Percentiles rank a stretch among this genome's conserved stretches.
These are phyloP conservation scores for Candida sp. DNA, from an alignment of 1,139 yeast genomes.

Conservation along the genomic window DNA sequence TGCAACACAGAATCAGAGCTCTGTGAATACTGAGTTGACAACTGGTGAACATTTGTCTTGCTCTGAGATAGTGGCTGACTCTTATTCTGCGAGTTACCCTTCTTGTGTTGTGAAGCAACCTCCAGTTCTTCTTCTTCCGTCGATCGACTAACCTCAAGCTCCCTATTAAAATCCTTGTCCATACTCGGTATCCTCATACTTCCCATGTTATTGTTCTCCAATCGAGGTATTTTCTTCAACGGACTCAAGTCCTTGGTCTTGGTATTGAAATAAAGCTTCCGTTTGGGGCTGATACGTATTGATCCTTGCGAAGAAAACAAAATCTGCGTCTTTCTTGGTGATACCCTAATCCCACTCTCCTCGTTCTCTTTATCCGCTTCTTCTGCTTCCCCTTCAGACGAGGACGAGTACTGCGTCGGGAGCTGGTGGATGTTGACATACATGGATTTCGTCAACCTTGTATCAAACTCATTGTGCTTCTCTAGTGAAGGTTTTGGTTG, in stretches of 20 bases:
- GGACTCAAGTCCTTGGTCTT: slow-evolving; percentile 7
- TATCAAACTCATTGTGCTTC: not conserved
- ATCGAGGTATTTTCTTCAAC: slow-evolving; percentile 2
- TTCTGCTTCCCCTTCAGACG: slow-evolving; percentile 11
- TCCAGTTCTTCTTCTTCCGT: not conserved
- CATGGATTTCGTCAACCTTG: slow-evolving; percentile 10
- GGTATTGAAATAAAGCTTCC: not conserved
- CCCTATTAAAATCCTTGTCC: not conserved
- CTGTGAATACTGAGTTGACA: slow-evolving; percentile 18
- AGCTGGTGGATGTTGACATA: slow-evolving; percentile 13
- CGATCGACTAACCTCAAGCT: not conserved
- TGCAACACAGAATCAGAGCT: slow-evolving; percentile 5
- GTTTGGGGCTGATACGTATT: slow-evolving; percentile 10
- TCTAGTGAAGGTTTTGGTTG: not conserved
- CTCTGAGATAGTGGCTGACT: not conserved
- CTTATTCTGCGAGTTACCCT: not conserved
- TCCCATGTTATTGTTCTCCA: not conserved
- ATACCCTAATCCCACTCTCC: not conserved
- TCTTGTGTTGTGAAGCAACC: no score
- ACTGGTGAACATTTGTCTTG: not conserved
- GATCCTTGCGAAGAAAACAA: slow-evolving; percentile 6
- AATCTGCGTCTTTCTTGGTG: slow-evolving; percentile 1
- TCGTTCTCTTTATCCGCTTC: not conserved
- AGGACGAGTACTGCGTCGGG: slow-evolving; percentile 21
- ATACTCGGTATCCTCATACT: not conserved